These are phyloP conservation scores for Cryptosporidium sp. DNA, from an alignment of 169 alveolate genomes.

Conservation along the genomic window DNA sequence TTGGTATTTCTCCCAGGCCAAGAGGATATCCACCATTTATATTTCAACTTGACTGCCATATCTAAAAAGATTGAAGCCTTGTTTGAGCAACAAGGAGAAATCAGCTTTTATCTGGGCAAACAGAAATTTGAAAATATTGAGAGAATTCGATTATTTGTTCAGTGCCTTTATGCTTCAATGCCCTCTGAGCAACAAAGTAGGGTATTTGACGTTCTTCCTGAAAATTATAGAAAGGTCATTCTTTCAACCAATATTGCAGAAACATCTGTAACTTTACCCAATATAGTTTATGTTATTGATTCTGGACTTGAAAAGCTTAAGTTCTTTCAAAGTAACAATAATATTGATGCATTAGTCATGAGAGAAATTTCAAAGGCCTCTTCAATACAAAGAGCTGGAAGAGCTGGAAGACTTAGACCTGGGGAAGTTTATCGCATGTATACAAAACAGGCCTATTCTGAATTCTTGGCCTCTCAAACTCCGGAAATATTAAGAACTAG, in stretches of 20 bases:
- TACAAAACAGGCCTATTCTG: conserved; percentile 87
- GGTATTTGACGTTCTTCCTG: conserved; percentile 86
- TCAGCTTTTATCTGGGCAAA: conserved; percentile 76
- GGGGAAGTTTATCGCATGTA: conserved; percentile 94
- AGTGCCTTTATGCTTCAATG: conserved; percentile 84
- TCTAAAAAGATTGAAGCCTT: conserved; percentile 17
- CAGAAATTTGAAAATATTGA: conserved; percentile 70
- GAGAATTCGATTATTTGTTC: conserved; percentile 72
- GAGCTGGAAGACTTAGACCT: conserved; percentile 93
- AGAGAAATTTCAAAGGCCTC: conserved; percentile 91
- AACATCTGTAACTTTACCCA: conserved; percentile 96
- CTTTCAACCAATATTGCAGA: conserved; percentile 96
- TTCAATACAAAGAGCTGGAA: conserved; percentile 94
- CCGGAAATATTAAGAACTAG: conserved; percentile 94
- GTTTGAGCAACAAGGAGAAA: conserved; percentile 43
- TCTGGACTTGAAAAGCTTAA: conserved; percentile 92
- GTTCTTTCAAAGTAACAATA: conserved; percentile 84
- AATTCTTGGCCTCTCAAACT: conserved; percentile 75
- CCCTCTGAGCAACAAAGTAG: conserved; percentile 86
- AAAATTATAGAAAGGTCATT: conserved; percentile 80
- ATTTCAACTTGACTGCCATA: not conserved
- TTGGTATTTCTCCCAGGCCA: conserved; percentile 95
- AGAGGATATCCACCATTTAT: conserved; percentile 85
- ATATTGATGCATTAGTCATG: conserved; percentile 88
- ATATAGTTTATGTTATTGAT: conserved; percentile 92